A percentile compares a stretch with the other conserved stretches of the same genome.
Evolutionary conservation across 352 stramenopile species (phyloP).

Genomic region (Phytophthora vignae): DNA sequence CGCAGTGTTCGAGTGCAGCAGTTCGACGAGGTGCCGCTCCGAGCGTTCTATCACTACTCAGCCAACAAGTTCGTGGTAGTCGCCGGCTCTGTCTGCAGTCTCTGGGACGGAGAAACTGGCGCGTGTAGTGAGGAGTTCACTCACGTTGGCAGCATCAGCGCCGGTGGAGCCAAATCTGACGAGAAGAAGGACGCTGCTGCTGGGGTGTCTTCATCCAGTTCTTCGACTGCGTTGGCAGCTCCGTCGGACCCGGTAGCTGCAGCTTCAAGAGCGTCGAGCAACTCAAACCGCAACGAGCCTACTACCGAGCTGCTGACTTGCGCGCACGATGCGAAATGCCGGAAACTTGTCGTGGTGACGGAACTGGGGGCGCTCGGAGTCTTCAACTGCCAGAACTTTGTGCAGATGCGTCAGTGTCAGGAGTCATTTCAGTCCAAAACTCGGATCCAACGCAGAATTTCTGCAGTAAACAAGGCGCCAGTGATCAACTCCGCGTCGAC

Average conservation of each 20-base stretch:
- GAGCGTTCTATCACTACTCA: constrained; percentile 76
- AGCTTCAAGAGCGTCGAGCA: constrained; percentile 6
- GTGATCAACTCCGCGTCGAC: constrained; percentile 26
- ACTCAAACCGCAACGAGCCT: constrained; percentile 27
- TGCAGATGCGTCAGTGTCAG: constrained; percentile 74
- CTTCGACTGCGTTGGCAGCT: background rate
- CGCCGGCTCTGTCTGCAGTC: constrained; percentile 61
- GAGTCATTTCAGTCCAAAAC: constrained; percentile 48
- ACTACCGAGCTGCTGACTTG: constrained; percentile 58
- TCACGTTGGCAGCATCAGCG: constrained; percentile 41
- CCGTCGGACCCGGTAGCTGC: constrained; percentile 4
- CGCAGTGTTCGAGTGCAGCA: constrained; percentile 67
- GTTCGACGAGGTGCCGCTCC: constrained; percentile 73
- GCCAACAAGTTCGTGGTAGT: constrained; percentile 78
- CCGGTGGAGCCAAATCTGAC: background rate
- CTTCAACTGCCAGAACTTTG: constrained; percentile 80
- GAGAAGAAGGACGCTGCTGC: constrained; percentile 1
- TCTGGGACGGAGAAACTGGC: constrained; percentile 76
- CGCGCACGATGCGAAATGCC: constrained; percentile 60
- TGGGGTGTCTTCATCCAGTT: background rate
- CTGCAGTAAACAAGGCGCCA: constrained; percentile 9
- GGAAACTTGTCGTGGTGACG: constrained; percentile 69
- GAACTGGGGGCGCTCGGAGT: constrained; percentile 68
- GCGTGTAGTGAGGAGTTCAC: constrained; percentile 66
- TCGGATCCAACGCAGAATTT: background rate